These are phyloP conservation scores for Sugiyamaella valdiviana DNA, from an alignment of 805 yeast genomes.

Conservation along the genomic window DNA sequence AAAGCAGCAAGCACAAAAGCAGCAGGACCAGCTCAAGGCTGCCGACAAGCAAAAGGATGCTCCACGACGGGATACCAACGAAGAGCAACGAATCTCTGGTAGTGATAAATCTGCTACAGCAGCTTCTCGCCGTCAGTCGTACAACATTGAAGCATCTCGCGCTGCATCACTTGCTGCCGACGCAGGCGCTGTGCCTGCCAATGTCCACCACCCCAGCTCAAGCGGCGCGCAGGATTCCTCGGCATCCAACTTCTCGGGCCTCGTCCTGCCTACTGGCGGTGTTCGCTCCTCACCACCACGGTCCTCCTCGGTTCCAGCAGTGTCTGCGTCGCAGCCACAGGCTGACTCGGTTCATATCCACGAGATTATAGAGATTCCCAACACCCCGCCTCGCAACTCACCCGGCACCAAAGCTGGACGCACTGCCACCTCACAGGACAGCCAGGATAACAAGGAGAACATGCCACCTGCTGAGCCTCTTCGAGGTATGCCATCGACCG, in stretches of 20 bases:
- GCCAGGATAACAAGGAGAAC: slow-evolving; percentile 13
- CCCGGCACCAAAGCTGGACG: neutral
- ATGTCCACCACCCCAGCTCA: too few species aligned
- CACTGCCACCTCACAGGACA: neutral
- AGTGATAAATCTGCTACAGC: too few species aligned
- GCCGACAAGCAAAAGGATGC: too few species aligned
- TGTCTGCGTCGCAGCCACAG: neutral
- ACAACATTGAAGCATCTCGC: too few species aligned
- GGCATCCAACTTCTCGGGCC: neutral
- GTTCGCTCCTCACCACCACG: neutral
- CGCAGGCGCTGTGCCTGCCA: too few species aligned
- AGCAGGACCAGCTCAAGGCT: neutral
- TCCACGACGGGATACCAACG: too few species aligned
- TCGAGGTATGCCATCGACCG: neutral
- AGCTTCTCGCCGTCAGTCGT: too few species aligned
- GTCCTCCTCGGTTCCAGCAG: neutral
- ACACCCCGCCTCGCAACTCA: neutral
- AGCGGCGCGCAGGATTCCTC: neutral
- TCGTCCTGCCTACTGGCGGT: neutral
- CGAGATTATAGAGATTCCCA: neutral
- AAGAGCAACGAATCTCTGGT: too few species aligned
- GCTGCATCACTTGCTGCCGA: too few species aligned
- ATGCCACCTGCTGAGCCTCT: slow-evolving; percentile 11
- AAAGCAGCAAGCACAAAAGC: neutral
- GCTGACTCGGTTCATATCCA: neutral